Evolutionary conservation across 371 early-diverging fungal species (phyloP).

Genomic region (Mucor ambiguus): DNA sequence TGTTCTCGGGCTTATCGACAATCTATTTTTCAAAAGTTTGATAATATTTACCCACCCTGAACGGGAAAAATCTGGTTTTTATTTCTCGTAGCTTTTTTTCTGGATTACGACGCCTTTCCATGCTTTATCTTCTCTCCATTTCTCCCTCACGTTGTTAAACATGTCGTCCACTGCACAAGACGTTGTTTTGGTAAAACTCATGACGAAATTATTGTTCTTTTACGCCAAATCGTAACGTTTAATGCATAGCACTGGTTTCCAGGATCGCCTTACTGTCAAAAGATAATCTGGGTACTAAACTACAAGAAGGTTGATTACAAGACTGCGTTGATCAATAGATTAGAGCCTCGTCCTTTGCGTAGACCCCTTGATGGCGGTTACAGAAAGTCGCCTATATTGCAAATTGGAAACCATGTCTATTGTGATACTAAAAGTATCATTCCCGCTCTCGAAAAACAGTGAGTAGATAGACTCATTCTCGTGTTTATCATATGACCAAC

Average conservation of each 20-base stretch:
- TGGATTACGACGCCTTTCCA: background rate
- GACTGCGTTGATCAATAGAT: constrained; percentile 25
- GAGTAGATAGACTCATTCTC: background rate
- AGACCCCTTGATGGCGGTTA: constrained; percentile 58
- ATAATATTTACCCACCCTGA: background rate
- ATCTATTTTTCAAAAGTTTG: background rate
- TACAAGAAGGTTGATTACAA: constrained; percentile 46
- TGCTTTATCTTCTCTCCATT: background rate
- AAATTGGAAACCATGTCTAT: constrained; percentile 60
- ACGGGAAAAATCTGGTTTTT: background rate
- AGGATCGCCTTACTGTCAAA: constrained; percentile 34
- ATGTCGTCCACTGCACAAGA: background rate
- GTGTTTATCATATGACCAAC: background rate
- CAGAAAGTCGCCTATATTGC: constrained; percentile 62
- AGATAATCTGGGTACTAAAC: constrained; percentile 36
- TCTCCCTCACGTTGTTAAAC: background rate
- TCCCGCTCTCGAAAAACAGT: constrained; percentile 55
- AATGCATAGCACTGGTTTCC: constrained; percentile 41
- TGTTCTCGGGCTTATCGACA: too few relatives aligned
- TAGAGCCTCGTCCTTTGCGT: constrained; percentile 41
- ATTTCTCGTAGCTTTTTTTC: background rate
- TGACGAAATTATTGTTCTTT: background rate
- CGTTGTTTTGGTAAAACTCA: background rate
- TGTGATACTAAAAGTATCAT: constrained; percentile 56
- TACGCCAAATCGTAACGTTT: background rate